Base-by-base conservation (phyloP, 1,284 basidiomycete genomes). In the Amylostereum areolatum region DNA sequence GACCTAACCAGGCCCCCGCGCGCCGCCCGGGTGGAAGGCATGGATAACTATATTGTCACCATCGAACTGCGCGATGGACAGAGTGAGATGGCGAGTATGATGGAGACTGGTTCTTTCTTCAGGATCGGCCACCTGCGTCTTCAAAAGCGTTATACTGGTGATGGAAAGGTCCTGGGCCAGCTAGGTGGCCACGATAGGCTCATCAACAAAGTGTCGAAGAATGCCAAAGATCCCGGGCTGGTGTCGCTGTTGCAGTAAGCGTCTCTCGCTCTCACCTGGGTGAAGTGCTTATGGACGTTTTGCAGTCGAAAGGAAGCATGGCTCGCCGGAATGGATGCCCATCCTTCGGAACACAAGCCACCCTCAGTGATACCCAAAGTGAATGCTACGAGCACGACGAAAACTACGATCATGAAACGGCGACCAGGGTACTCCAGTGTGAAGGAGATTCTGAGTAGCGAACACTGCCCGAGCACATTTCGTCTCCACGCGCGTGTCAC, bases 111-210 rank as follows among this genome's bases (percentile, higher is more conserved):
- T 9, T 62, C 67, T 10, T 72, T 70, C 51, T 77, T 76, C 53
- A 59, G 62, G 7, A 71, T 88, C 42, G 66, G 67, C 34, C 80
- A 80, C 50, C 56, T 86, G 50, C 70, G 77, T 28, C 52, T 85
- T 50, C 71, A 66, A 52, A 60, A 64, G 35, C 69, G 61, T 2
- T 51, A 25, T 25, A 52, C 53, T 45, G 50, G 58, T 4, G 59
- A 63, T 4, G 59, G 63, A 31, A 54, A 58, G 24, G 59, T 72
- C 11, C 65, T 72, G 44, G 81, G 78, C 25, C 66, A 66, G 33
- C 61, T 87, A 44, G 81, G 80, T n/a, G 82, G 81, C 4, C 59
- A 68, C n/a, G 74, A 80, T 49, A 64, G 66, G 30, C 67, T 81
- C 24, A 73, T 87, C 46, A 56, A 66, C 30, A 68, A 70, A 54